phyloP scores from a whole-genome alignment of 2,329 filamentous ascomycete species.

The Coniochaeta sp. region DNA sequence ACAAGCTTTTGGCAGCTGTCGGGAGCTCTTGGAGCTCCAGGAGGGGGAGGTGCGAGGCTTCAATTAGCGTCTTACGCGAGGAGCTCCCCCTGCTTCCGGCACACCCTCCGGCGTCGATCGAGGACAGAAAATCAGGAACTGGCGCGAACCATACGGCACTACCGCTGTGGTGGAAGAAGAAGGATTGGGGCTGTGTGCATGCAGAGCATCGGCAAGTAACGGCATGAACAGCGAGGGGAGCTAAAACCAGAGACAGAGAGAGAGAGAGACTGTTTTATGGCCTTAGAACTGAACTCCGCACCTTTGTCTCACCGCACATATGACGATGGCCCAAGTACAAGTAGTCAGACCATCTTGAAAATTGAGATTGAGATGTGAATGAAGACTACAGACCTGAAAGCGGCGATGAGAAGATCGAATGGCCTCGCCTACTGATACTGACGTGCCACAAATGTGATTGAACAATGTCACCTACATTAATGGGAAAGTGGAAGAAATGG shows the following conservation, averaged over 20 bases:
- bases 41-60: background rate
- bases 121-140: background rate
- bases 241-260: background rate
- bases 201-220: background rate
- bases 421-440: too few relatives aligned
- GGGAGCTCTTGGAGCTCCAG: background rate
- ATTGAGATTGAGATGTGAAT: too few relatives aligned
- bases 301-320: too few relatives aligned
- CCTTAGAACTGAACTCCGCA: too few relatives aligned
- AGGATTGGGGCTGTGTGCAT: constrained; percentile 1
- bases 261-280: background rate
- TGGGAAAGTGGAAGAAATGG: too few relatives aligned
- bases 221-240: background rate
- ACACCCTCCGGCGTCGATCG: background rate
- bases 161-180: background rate
- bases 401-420: too few relatives aligned
- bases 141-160: background rate
- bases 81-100: background rate
- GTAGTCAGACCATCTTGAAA: too few relatives aligned
- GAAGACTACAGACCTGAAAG: too few relatives aligned
- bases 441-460: too few relatives aligned
- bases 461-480: too few relatives aligned
- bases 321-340: too few relatives aligned
- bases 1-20: background rate
- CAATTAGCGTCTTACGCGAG: background rate